Evolutionary conservation across 2,329 filamentous ascomycete species (phyloP).

Genomic region (Thelonectria olida): DNA sequence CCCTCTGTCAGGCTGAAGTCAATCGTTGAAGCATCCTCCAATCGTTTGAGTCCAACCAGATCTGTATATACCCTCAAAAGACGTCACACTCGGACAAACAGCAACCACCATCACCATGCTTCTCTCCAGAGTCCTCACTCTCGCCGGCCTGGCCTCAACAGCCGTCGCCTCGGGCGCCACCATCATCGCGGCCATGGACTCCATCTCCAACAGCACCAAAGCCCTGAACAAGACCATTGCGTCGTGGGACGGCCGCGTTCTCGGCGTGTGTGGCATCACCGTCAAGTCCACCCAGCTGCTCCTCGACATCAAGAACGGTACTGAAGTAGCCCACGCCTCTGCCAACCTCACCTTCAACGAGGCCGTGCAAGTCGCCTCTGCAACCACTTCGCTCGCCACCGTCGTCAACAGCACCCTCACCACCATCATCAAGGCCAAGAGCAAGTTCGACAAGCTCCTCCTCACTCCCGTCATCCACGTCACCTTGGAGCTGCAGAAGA

Average conservation of each 20-base stretch:
- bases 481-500: constrained; percentile 52
- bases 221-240: constrained; percentile 47
- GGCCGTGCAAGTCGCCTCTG: constrained; percentile 49
- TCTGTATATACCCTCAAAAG: neutral
- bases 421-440: constrained; percentile 51
- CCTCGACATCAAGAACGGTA: constrained; percentile 50
- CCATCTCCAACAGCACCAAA: constrained; percentile 45
- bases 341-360: constrained; percentile 49
- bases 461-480: constrained; percentile 54
- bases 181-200: constrained; percentile 47
- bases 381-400: constrained; percentile 46
- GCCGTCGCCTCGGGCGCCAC: constrained; percentile 45
- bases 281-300: constrained; percentile 51
- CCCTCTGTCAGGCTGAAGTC: neutral
- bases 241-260: constrained; percentile 49
- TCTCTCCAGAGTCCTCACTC: constrained; percentile 34
- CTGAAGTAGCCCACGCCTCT: constrained; percentile 47
- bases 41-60: neutral
- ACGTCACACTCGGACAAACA: no score
- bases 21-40: neutral
- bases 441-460: constrained; percentile 54
- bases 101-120: constrained; percentile 29
- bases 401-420: constrained; percentile 51
- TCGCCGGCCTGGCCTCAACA: constrained; percentile 33
- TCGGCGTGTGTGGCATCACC: constrained; percentile 53